Evolutionary conservation across 352 stramenopile species (phyloP), one percentile per base, ranked within the genome.

Genomic region (Phytophthora melonis): DNA sequence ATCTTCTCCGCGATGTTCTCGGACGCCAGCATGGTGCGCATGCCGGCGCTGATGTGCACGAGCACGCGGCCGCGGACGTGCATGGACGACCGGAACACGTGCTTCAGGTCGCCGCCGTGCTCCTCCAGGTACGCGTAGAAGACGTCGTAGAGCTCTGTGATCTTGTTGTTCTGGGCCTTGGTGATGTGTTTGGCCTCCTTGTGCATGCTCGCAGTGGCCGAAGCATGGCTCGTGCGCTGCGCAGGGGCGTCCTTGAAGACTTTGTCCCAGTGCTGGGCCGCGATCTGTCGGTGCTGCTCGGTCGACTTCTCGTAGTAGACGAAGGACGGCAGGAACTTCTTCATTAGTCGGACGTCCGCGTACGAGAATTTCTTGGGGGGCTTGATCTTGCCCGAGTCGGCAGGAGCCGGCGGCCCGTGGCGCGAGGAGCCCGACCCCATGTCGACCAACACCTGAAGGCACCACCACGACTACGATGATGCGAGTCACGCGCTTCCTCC

Each of bases 21-120:
- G 0, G 70, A 70, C 6, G 68, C 63, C 11, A 90, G 57, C 72
- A 90, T 74, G 0, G 71, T 82, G n/a, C 81, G 78, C 73, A 88
- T 87, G 25, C 80, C 83, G n/a, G 70, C 69, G 47, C 78, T 86
- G 57, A 88, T 88, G 49, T 90, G 80, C 2, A 88, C 70, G 0
- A 90, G 79, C 16, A 87, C 83, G 14, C 74, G 74, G 25, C 81
- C 75, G 18, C 79, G 74, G 4, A 87, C 58, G 30, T 88, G 79
- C 68, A 86, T 84, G 3, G 83, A 90, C 16, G 79, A 87, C 0
- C 80, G 73, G 58, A 87, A 90, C 16, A 90, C 69, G 18, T 81
- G 75, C 53, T 84, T 78, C 2, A 90, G 68, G 58, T 90, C 83
- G 4, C 81, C 78, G 5, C 78, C 77, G 55, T 84, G 49, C 19